phyloP scores from a whole-genome alignment of 805 yeast species.

The Yarrowia divulgata region DNA sequence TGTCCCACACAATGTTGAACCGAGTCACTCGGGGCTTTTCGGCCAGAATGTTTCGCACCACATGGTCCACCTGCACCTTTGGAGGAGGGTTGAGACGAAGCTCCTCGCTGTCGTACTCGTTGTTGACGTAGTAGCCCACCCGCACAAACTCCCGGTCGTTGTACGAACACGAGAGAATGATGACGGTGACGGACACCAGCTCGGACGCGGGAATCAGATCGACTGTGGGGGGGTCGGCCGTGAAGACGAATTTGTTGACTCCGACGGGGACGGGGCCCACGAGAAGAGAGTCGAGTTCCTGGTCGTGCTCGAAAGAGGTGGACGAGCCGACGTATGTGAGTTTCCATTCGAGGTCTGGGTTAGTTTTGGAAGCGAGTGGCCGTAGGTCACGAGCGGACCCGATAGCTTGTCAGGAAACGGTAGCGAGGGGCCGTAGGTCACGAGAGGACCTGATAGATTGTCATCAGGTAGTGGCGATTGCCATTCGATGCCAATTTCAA shows the following conservation, averaged over 20 bases:
- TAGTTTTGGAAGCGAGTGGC: not conserved
- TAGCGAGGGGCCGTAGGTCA: no score
- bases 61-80: constrained; percentile 91
- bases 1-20: constrained; percentile 97
- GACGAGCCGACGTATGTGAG: constrained; percentile 96
- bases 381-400: constrained; percentile 1
- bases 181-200: constrained; percentile 93
- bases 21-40: constrained; percentile 98
- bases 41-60: constrained; percentile 91
- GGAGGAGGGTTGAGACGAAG: constrained; percentile 91
- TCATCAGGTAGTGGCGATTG: no score
- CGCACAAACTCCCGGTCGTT: constrained; percentile 94
- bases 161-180: constrained; percentile 89
- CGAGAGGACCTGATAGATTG: no score
- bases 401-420: not conserved
- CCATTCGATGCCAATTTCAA: no score
- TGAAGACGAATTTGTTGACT: constrained; percentile 86
- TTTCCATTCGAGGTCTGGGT: constrained; percentile 90
- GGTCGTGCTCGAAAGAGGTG: constrained; percentile 93
- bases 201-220: constrained; percentile 96
- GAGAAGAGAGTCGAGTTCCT: constrained; percentile 91
- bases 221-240: constrained; percentile 97
- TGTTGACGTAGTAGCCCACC: constrained; percentile 97
- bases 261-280: constrained; percentile 99
- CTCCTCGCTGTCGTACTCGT: constrained; percentile 94